These are phyloP conservation scores for Tirmania nivea DNA, from an alignment of 495 filamentous ascomycete genomes.

Conservation along the genomic window DNA sequence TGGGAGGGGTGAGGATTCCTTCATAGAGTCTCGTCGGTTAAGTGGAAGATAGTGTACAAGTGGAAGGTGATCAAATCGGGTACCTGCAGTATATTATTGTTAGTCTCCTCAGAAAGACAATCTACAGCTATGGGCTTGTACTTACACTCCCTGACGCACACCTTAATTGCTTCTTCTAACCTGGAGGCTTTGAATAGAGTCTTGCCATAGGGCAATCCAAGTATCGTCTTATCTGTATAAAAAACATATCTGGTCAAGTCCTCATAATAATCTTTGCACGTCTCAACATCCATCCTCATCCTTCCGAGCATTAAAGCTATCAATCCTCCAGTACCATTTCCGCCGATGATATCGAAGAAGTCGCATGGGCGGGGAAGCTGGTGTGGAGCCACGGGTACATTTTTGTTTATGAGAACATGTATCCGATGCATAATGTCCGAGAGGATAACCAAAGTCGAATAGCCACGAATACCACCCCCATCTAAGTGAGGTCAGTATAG, in stretches of 20 bases:
- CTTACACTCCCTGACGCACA: constrained; percentile 59
- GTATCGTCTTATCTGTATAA: constrained; percentile 93
- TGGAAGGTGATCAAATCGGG: neutral
- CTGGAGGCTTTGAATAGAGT: constrained; percentile 94
- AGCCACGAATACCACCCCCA: constrained; percentile 89
- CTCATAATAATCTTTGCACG: constrained; percentile 87
- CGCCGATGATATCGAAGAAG: constrained; percentile 55
- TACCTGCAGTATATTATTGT: neutral
- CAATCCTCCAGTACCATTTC: constrained; percentile 54
- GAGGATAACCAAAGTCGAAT: constrained; percentile 89
- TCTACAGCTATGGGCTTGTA: neutral
- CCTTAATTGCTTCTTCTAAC: constrained; percentile 78
- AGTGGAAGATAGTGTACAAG: neutral
- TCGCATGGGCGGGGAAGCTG: constrained; percentile 60
- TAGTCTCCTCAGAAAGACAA: too few relatives aligned
- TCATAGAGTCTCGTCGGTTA: neutral
- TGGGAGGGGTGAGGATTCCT: neutral
- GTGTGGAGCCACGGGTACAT: constrained; percentile 40
- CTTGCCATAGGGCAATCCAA: constrained; percentile 75
- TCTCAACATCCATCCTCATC: constrained; percentile 75
- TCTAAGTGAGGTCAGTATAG: constrained; percentile 30
- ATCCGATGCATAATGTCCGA: constrained; percentile 66
- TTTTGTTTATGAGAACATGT: constrained; percentile 36
- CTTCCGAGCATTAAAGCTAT: constrained; percentile 93
- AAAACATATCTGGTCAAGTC: constrained; percentile 82